Evolutionary conservation across 116 monocot species (phyloP), one percentile per base, ranked within the genome.

Genomic region (Cymodocea nodosa): DNA sequence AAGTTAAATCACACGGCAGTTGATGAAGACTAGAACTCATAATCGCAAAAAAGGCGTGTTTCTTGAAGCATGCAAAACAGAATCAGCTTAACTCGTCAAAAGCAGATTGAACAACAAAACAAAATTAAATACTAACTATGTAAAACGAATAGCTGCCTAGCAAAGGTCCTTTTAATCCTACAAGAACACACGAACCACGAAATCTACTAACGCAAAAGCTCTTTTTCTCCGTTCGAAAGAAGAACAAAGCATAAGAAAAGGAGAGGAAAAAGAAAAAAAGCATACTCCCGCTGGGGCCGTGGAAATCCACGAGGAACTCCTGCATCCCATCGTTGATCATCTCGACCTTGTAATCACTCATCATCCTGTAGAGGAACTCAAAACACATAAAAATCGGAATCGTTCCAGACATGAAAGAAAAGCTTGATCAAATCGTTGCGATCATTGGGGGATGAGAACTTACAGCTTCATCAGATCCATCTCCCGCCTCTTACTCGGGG

Each of bases 341-440:
- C 78, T 94, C 93, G 59, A 94, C 93, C 80, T 86, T 94, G 76
- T 94, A 94, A 73, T 94, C 93, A 65, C 89, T 94, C 93, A 94
- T 94, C 93, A 94, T 94, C 82, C 93, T 94, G 52, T 36, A 0
- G 14, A 20, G 49, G 49, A 66, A 60, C 30, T 30, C 30, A 52
- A 50, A 68, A 72, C 39, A 15, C 14, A 52, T 2, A 50, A 50
- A 51, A 35, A 72, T 17, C 15, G 3, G 20, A 16, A 5, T 2
- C 52, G 66, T 64, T 7, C 12, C 56, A 17, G 11, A 62, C 11
- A 73, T 40, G 40, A 70, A 51, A 12, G 69, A 68, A 11, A 16
- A 22, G 11, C 3, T 60, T 30, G 18, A 8, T 0, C 1, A 44
- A 44, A 44, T 3, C 44, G 44, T 44, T 44, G 6, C 11, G 6